Evolutionary conservation across 2,329 filamentous ascomycete genomes (phyloP).

Genomic region (Aspergillus hortae): DNA sequence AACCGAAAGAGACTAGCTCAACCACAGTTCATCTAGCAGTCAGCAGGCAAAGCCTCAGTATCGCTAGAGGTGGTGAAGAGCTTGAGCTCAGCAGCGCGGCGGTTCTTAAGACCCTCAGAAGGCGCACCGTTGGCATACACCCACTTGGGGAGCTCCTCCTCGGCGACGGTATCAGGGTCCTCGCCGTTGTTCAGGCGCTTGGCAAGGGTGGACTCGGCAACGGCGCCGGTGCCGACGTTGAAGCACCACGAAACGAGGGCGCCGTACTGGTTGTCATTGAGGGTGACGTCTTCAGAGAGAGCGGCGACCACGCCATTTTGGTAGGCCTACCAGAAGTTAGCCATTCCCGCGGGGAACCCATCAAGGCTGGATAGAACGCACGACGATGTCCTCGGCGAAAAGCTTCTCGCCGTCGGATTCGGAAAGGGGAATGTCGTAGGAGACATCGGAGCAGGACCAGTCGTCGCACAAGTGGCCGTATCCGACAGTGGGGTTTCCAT

Average conservation of each 20-base stretch:
- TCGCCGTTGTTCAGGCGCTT: slow-evolving; percentile 45
- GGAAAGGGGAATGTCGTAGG: slow-evolving; percentile 46
- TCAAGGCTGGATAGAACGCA: slow-evolving; percentile 9
- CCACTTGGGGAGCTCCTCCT: slow-evolving; percentile 49
- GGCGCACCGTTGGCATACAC: slow-evolving; percentile 40
- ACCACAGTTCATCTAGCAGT: background rate
- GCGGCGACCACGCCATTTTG: slow-evolving; percentile 41
- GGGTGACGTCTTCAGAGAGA: slow-evolving; percentile 31
- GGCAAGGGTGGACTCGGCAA: slow-evolving; percentile 40
- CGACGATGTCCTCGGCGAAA: slow-evolving; percentile 40
- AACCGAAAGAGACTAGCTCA: background rate
- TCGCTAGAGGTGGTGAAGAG: slow-evolving; percentile 30
- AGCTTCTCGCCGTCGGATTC: slow-evolving; percentile 39
- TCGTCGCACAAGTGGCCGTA: slow-evolving; percentile 50
- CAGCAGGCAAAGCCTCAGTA: slow-evolving; percentile 5
- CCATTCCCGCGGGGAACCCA: background rate
- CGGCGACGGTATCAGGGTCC: slow-evolving; percentile 38
- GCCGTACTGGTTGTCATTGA: slow-evolving; percentile 53
- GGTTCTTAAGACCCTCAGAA: slow-evolving; percentile 40
- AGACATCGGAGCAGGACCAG: slow-evolving; percentile 43
- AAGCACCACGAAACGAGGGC: slow-evolving; percentile 52
- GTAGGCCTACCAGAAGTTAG: slow-evolving; percentile 16
- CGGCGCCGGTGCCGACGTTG: slow-evolving; percentile 48
- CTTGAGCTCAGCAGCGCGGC: slow-evolving; percentile 45
- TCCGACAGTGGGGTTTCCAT: slow-evolving; percentile 48